Conservation (phyloP, 495 filamentous ascomycete genomes). For the Aspergillus sparsus region DNA sequence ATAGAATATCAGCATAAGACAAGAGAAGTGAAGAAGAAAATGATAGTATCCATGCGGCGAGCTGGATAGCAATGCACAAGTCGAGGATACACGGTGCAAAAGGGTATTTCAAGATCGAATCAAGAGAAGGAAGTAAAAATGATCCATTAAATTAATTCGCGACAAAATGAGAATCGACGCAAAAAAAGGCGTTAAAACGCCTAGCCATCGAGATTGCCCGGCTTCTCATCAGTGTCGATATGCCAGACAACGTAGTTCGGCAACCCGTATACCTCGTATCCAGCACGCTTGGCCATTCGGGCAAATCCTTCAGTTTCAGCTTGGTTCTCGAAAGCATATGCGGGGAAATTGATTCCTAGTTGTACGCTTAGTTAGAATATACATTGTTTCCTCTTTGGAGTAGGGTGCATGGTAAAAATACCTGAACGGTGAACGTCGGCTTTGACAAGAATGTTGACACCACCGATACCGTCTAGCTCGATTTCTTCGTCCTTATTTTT, state of each 20-base stretch:
- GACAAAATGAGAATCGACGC: constrained; percentile 7
- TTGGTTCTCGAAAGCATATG: constrained; percentile 98
- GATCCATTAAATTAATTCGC: constrained; percentile 19
- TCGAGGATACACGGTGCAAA: constrained; percentile 22
- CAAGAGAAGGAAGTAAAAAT: constrained; percentile 18
- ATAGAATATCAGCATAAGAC: constrained; percentile 19
- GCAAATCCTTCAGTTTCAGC: constrained; percentile 98
- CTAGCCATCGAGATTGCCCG: constrained; percentile 65
- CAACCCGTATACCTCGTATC: constrained; percentile 86
- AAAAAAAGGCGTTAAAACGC: constrained; percentile 37
- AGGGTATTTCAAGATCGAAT: constrained; percentile 23
- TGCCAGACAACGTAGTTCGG: constrained; percentile 99
- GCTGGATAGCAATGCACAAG: constrained; percentile 12
- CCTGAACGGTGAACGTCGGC: constrained; percentile 94
- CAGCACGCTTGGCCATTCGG: constrained; percentile 96
- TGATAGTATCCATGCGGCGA: constrained; percentile 15
- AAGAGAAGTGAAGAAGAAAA: constrained; percentile 18
- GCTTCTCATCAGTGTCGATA: constrained; percentile 97
- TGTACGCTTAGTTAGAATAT: constrained; percentile 10
- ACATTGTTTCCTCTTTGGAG: not conserved
- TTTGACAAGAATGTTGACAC: constrained; percentile 96
- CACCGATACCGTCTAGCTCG: constrained; percentile 91
- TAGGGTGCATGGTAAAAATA: constrained; percentile 38
- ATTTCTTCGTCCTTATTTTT: constrained; percentile 88
- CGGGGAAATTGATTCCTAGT: constrained; percentile 92